Evolutionary conservation across 2,329 filamentous ascomycete species (phyloP).

Genomic region (Pseudogymnoascus sp.): DNA sequence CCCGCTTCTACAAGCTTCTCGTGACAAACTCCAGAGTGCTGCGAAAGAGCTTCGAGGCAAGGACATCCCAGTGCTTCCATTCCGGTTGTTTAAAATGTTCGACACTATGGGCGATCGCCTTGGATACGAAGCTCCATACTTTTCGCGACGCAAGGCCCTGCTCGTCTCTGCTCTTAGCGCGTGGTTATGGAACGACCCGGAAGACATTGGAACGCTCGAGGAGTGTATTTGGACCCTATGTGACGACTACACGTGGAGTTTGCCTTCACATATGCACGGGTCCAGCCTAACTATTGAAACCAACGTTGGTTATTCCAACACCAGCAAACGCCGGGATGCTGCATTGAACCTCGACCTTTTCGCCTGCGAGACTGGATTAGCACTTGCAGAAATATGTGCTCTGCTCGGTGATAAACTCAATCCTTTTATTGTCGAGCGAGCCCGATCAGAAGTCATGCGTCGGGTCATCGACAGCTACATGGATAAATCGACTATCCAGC

Average conservation of each 20-base stretch:
- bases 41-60: background rate
- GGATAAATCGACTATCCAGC: background rate
- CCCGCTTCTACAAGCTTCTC: background rate
- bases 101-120: background rate
- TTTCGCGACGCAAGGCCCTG: background rate
- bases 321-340: background rate
- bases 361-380: background rate
- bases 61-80: conserved; percentile 2
- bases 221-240: background rate
- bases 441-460: background rate
- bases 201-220: background rate
- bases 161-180: background rate
- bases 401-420: background rate
- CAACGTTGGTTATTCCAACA: background rate
- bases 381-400: background rate
- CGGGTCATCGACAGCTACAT: background rate
- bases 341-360: conserved; percentile 6
- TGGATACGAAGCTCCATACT: background rate
- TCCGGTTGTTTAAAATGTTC: background rate
- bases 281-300: background rate
- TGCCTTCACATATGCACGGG: background rate
- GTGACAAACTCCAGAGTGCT: background rate
- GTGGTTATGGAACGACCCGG: background rate
- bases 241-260: conserved; percentile 7
- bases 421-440: background rate